phyloP scores from a whole-genome alignment of 768 basidiomycete species.

The Melanogaster broomeanus region DNA sequence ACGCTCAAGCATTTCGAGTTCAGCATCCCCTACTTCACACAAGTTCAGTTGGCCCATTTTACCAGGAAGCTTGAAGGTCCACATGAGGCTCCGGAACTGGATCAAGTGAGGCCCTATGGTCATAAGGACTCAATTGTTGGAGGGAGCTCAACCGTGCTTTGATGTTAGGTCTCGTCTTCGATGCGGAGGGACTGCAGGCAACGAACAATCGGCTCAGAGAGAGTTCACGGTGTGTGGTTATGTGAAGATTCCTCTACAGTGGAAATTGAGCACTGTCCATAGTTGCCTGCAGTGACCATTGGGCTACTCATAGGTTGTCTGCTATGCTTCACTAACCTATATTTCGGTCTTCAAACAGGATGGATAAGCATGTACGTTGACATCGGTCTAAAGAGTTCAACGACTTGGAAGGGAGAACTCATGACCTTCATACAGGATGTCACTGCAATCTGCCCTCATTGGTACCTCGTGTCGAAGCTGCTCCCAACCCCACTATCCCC shows the following conservation, averaged over 20 bases:
- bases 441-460: constrained; percentile 89
- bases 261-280: neutral
- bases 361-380: constrained; percentile 80
- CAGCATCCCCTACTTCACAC: neutral
- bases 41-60: too few species aligned
- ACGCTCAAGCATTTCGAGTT: too few species aligned
- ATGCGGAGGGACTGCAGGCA: neutral
- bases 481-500: constrained; percentile 76
- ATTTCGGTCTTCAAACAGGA: constrained; percentile 85
- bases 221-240: constrained; percentile 32
- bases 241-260: neutral
- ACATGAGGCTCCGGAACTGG: constrained; percentile 22
- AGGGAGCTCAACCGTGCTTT: neutral
- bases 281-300: constrained; percentile 62
- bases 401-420: neutral
- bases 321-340: constrained; percentile 91
- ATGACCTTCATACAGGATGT: constrained; percentile 70
- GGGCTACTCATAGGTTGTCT: constrained; percentile 86
- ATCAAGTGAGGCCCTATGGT: constrained; percentile 21
- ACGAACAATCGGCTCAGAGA: constrained; percentile 10
- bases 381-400: neutral
- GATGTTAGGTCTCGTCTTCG: constrained; percentile 7
- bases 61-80: neutral
- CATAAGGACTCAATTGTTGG: neutral
- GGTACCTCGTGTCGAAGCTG: constrained; percentile 80